Evolutionary conservation across 371 early-diverging fungal species (phyloP), one percentile per base, ranked within the genome.

Genomic region (Mucor saturninus): DNA sequence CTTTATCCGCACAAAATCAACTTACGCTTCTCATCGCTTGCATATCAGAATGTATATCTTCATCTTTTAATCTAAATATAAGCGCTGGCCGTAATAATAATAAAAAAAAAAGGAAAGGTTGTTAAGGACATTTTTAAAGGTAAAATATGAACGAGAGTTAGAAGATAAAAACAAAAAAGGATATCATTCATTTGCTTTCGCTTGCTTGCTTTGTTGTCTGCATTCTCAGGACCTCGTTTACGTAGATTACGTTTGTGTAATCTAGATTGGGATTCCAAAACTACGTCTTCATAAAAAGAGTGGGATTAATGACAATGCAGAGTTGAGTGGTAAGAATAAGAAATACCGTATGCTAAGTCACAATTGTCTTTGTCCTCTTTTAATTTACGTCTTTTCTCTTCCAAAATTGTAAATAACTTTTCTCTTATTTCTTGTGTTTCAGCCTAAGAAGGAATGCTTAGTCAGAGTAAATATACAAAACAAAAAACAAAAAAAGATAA

Each of bases 281-380:
- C 54, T 6, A 72, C 61, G 64, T 81, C 81, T 77, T 39, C 5
- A 15, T 2, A 28, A 54, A 40, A 38, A 38, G 26, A 54, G 3
- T 15, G 13, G n/a, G 1, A 4, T 10, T 57, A 21, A 21, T 21
- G 21, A 21, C 21, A 21, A 21, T 21, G 21, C 21, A 21, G 21
- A 21, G 21, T 21, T 21, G 21, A 21, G 21, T 21, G 21, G 21
- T 21, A 21, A 21, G 21, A 21, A 21, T 21, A 21, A 21, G 21
- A 21, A 21, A 21, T 73, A 86, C 90, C 89, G 55, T 83, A 83
- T 21, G 81, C 74, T 30, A 92, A 77, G 59, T 92, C 93, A 74
- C 89, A 77, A 69, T 86, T 90, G 54, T 93, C 95, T 65, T 91
- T 89, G 54, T 95, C 95, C 61, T 95, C 95, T 31, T 86, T 85